A percentile compares a stretch with the other conserved stretches of the same genome.
Conservation (phyloP, 1,284 basidiomycete genomes). For the Cutaneotrichosporon mucoides region DNA sequence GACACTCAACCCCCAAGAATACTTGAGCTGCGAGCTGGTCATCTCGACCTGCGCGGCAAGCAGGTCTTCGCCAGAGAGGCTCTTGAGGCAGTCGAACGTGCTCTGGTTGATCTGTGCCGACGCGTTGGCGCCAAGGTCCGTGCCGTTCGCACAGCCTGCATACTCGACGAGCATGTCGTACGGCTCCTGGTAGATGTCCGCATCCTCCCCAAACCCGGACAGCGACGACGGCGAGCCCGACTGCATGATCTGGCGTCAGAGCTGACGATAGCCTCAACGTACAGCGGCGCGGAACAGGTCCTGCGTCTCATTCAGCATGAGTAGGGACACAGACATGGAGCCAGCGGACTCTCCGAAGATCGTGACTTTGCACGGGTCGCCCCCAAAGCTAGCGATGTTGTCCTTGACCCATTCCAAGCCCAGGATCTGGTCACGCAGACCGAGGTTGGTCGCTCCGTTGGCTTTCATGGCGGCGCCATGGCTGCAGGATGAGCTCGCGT, state of each 20-base stretch:
- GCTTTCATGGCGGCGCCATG: slow-evolving; percentile 38
- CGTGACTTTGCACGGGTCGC: slow-evolving; percentile 49
- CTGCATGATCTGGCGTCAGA: slow-evolving; percentile 39
- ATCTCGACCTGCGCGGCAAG: background rate
- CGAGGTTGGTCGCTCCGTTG: slow-evolving; percentile 44
- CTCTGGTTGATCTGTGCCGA: background rate
- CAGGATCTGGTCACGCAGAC: slow-evolving; percentile 50
- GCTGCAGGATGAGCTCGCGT: background rate
- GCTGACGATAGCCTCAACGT: background rate
- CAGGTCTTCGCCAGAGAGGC: slow-evolving; percentile 1
- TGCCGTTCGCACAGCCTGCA: background rate
- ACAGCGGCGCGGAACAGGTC: slow-evolving; percentile 43
- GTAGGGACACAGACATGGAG: slow-evolving; percentile 38
- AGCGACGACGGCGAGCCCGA: slow-evolving; percentile 26
- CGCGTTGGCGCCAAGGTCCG: background rate
- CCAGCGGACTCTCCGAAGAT: slow-evolving; percentile 49
- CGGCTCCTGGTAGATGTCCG: background rate
- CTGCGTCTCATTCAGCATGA: slow-evolving; percentile 32
- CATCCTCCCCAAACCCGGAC: background rate
- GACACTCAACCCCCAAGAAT: background rate
- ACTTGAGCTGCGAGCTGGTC: background rate
- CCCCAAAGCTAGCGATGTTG: slow-evolving; percentile 53
- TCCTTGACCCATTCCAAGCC: slow-evolving; percentile 54
- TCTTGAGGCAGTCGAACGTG: slow-evolving; percentile 36
- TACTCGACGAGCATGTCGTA: slow-evolving; percentile 1